Evolutionary conservation across 163 green algal species (phyloP).

Genomic region (Scenedesmus sp.): DNA sequence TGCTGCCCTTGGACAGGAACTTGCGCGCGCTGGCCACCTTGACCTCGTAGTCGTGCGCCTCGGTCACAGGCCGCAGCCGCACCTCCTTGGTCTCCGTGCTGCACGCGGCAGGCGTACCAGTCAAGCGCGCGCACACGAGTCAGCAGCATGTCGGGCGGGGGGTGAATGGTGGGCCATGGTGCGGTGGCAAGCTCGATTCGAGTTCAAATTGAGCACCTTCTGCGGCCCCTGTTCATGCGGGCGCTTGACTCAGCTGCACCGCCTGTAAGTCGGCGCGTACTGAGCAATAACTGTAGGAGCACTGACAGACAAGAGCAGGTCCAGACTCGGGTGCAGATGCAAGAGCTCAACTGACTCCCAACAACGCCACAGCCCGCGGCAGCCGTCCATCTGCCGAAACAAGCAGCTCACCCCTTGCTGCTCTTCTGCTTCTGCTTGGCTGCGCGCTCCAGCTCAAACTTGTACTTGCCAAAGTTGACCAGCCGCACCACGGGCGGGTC

Average conservation of each 20-base stretch:
- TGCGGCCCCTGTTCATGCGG: too few species aligned
- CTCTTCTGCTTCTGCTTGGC: slow-evolving; percentile 84
- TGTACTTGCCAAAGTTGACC: slow-evolving; percentile 89
- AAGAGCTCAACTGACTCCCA: too few species aligned
- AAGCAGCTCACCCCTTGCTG: slow-evolving; percentile 11
- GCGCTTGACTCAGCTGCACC: too few species aligned
- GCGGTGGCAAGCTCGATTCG: too few species aligned
- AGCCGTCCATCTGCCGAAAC: neutral
- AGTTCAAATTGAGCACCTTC: too few species aligned
- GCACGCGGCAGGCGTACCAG: neutral
- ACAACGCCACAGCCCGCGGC: neutral
- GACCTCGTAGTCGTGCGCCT: slow-evolving; percentile 92
- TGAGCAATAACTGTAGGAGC: too few species aligned
- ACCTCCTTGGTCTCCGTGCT: slow-evolving; percentile 94
- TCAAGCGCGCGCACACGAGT: too few species aligned
- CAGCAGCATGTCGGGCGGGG: neutral
- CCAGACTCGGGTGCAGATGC: too few species aligned
- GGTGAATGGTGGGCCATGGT: too few species aligned
- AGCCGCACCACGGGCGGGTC: slow-evolving; percentile 82
- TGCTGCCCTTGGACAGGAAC: slow-evolving; percentile 92
- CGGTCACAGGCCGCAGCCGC: slow-evolving; percentile 91
- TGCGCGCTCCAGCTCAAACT: slow-evolving; percentile 87
- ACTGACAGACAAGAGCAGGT: too few species aligned
- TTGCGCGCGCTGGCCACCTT: slow-evolving; percentile 83
- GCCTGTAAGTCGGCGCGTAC: too few species aligned